Base-by-base conservation (phyloP, 345 rosid species). In the Arabis alpina region DNA sequence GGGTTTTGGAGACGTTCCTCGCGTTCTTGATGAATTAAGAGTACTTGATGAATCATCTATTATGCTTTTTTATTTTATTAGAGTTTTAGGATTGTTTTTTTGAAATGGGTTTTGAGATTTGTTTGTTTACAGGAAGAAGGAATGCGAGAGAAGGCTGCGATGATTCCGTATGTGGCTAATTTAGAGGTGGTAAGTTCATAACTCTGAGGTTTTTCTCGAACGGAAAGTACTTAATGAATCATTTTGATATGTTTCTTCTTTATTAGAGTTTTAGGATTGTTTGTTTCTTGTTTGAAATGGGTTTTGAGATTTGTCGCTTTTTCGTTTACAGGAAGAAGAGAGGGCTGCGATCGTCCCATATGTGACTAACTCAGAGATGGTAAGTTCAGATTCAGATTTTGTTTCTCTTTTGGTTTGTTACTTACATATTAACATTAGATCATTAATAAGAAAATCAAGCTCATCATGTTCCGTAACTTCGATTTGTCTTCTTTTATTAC, bases 1-100 rank as follows among this genome's bases (percentile, higher is more conserved):
- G 64, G 97, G 97, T 15, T 87, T 84, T 70, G 86, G 58, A 70
- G 86, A 74, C 57, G 86, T 88, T 77, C 97, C 96, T 39, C 74
- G 49, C 70, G 80, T 85, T 60, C 79, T 91, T n/a, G 64, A 68
- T 64, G 66, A 45, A 59, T 87, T 91, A 1, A 88, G 77, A 83
- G 95, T 84, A 71, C 8, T 72, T 62, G 0, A 12, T 44, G 10
- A 40, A 59, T 45, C 57, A 54, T 62, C 42, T 36, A 3, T 8
- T 47, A 36, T 56, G 5, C 30, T 4, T n/a, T 10, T 8, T 15
- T 34, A n/a, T 36, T 34, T 19, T 10, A 7, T 66, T 51, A 9
- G 11, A n/a, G 41, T 48, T 48, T 44, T 44, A 12, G 4, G 7
- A 9, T 59, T 66, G 53, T 37, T 61, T 10, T 0, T 13, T 67